Evolutionary conservation across 768 basidiomycete species (phyloP), one percentile per base, ranked within the genome.

Genomic region (Boletus vinaceobasis): DNA sequence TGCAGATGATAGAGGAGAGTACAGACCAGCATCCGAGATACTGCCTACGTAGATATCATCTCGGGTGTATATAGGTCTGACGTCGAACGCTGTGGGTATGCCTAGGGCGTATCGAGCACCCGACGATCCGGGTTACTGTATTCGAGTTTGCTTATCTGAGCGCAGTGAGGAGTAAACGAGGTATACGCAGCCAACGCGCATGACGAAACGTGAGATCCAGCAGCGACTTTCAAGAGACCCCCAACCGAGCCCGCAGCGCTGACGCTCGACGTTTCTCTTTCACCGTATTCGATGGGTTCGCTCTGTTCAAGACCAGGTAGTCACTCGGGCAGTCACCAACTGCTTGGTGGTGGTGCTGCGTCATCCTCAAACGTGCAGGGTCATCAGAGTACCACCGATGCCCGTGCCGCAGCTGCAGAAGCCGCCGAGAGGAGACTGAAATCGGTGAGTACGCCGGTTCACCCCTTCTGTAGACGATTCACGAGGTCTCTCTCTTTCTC

Each of bases 361-460:
- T 60, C 66, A 19, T 52, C 71, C 40, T 53, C 71, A 9, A 48
- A 54, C 42, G 52, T 31, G 43, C 64, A 43, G 31, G 55, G 63
- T 26, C 43, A 55, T 21, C 62, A 73, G 65, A 66, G 61, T 62
- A 60, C 66, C 56, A 47, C 62, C 53, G 72, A 83, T 74, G 71
- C 77, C 65, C 79, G 80, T 63, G 71, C 74, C 48, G 83, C 83
- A 66, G 81, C 82, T 53, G 79, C 81, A 67, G 80, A 79, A 67
- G 84, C 84, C 56, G 84, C 84, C 59, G 84, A 84, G 67, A 78
- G 78, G 62, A 76, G 84, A 59, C 58, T 78, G 66, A 75, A 83
- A 70, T 75, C 77, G 63, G 84, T 84, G 61, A 72, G 82, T 72
- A 50, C 55, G 53, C 47, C 32, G 21, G 50, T 26, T 46, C 31